A percentile compares a stretch with the other conserved stretches of the same genome.
Conservation (phyloP, 257 asterid species). For the Gardenia jasminoides region DNA sequence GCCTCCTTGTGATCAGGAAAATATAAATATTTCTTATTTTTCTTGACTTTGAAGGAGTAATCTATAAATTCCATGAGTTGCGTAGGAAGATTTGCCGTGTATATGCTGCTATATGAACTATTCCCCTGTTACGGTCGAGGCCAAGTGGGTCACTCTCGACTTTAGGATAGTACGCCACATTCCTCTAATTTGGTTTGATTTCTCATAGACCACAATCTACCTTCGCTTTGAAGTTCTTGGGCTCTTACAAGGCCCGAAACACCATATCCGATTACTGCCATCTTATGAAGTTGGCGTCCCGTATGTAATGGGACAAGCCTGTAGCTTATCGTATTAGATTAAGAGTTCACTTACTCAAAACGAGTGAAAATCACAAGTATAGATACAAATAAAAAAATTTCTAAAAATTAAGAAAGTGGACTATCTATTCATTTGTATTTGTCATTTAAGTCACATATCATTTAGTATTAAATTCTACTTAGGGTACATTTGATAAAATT, state of each 20-base stretch:
- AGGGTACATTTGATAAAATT: too few relatives aligned
- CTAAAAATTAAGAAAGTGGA: too few relatives aligned
- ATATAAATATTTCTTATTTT: not conserved
- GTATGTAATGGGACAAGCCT: not conserved
- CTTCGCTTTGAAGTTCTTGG: slow-evolving; percentile 42
- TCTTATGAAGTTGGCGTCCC: slow-evolving; percentile 22
- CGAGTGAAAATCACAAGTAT: too few relatives aligned
- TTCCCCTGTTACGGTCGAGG: slow-evolving; percentile 13
- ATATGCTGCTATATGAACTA: slow-evolving; percentile 20
- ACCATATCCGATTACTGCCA: slow-evolving; percentile 69
- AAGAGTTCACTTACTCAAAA: too few relatives aligned
- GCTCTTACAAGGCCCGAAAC: slow-evolving; percentile 41
- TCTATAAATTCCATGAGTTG: slow-evolving; percentile 18
- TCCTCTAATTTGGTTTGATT: slow-evolving; percentile 27
- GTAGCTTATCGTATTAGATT: too few relatives aligned
- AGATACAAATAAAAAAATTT: too few relatives aligned
- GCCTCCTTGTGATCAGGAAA: slow-evolving; percentile 22
- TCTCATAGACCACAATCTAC: slow-evolving; percentile 39
- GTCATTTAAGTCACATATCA: too few relatives aligned
- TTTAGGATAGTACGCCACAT: slow-evolving; percentile 8
- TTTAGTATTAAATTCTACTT: too few relatives aligned
- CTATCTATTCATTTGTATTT: too few relatives aligned
- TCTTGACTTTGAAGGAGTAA: slow-evolving; percentile 1
- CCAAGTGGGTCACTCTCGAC: slow-evolving; percentile 17
- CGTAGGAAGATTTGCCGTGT: slow-evolving; percentile 15